Base-by-base conservation (phyloP, 2,329 filamentous ascomycete species). In the Ophidiomyces ophidiicola region DNA sequence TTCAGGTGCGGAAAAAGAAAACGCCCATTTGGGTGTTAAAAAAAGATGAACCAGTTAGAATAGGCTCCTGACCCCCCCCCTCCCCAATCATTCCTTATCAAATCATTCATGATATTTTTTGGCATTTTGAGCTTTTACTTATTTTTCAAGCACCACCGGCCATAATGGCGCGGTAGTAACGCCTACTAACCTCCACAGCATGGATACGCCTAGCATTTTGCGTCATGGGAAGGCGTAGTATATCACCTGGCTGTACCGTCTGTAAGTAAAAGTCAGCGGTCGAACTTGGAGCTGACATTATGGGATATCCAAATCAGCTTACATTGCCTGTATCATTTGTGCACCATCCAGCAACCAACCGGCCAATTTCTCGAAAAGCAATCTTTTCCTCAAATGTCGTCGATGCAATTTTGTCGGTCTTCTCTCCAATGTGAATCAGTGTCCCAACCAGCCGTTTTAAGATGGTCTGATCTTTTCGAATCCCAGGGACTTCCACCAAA, bases 281-380 rank as follows among this genome's bases (percentile, higher is more conserved):
- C 12, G 21, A 10, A 18, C n/a, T n/a, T n/a, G n/a, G n/a, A n/a
- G n/a, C n/a, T 30, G 23, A 18, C 32, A 31, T 21, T 31, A 36
- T 5, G 31, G 35, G 5, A 30, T 12, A 7, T 10, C 14, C 26
- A 37, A 21, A 61, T n/a, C n/a, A n/a, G n/a, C 70, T 56, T 59
- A 78, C 76, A 57, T 72, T 67, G 48, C 72, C 72, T 51, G 70
- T 68, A 52, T 72, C 71, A 42, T 68, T 69, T 39, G 77, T 64
- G 43, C 81, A 72, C 55, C 77, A 72, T 45, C 72, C 71, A 6
- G 81, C 82, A 44, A 88, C 75, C 32, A 78, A 70, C 38, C 76
- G 75, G 32, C 80, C 80, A 72, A 94, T 93, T 53, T 92, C 85
- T 47, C 80, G 78, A 39, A 88, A 70, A 0, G 85, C 84, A 29